A percentile compares a stretch with the other conserved stretches of the same genome.
phyloP scores from a whole-genome alignment of 2,329 filamentous ascomycete genomes.

The Aspergillus udagawae region DNA sequence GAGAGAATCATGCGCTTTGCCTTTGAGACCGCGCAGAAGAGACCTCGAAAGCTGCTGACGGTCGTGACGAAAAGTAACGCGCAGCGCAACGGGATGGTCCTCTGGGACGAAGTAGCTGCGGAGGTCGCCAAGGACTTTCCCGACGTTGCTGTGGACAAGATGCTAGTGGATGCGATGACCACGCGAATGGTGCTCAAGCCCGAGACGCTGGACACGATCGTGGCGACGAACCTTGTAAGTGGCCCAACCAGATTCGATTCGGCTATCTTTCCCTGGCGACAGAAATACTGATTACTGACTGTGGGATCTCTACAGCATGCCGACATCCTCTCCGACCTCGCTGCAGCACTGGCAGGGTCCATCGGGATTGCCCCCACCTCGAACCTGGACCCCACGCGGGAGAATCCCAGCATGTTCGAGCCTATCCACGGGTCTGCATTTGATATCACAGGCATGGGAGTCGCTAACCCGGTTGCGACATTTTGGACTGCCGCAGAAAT shows the following conservation, averaged over 20 bases:
- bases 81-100: slow-evolving; percentile 63
- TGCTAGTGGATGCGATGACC: slow-evolving; percentile 66
- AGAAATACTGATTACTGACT: slow-evolving; percentile 6
- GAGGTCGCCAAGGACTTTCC: slow-evolving; percentile 55
- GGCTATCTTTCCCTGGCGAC: neutral
- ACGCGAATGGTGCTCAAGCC: slow-evolving; percentile 61
- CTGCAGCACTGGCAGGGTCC: slow-evolving; percentile 64
- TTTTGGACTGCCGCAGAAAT: slow-evolving; percentile 70
- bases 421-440: slow-evolving; percentile 62
- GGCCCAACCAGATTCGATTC: neutral
- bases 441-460: slow-evolving; percentile 60
- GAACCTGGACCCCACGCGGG: slow-evolving; percentile 61
- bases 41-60: slow-evolving; percentile 56
- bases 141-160: slow-evolving; percentile 60
- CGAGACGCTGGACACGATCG: slow-evolving; percentile 58
- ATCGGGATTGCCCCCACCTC: slow-evolving; percentile 70
- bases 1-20: slow-evolving; percentile 60
- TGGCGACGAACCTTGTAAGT: slow-evolving; percentile 55
- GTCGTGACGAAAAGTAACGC: slow-evolving; percentile 65
- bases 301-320: slow-evolving; percentile 38
- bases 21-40: slow-evolving; percentile 56
- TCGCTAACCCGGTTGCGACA: slow-evolving; percentile 60
- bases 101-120: slow-evolving; percentile 62
- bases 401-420: slow-evolving; percentile 61
- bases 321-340: slow-evolving; percentile 67